Conservation (phyloP, 305 asterid species). For the Fraxinus sp. region DNA sequence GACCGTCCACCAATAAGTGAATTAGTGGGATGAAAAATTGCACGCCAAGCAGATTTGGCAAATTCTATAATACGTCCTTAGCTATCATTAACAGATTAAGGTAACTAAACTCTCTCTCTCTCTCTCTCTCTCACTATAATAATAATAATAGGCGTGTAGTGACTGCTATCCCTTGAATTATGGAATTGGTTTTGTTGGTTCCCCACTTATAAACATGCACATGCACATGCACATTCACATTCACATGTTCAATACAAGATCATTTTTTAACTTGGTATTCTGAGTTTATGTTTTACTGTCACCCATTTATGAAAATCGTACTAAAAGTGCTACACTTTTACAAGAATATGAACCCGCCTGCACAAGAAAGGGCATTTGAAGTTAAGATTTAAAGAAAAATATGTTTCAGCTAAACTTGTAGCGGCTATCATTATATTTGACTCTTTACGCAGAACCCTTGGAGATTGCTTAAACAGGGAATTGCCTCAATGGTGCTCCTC, state of each 20-base stretch:
- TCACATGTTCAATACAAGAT: not conserved
- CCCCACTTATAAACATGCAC: not conserved
- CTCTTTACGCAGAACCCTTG: not conserved
- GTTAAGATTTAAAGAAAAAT: not conserved
- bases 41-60: not conserved
- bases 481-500: not conserved
- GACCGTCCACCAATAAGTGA: conserved; percentile 99
- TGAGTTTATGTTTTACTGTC: not conserved
- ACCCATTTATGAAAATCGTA: not conserved
- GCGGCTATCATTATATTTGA: not conserved
- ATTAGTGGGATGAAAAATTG: conserved; percentile 57
- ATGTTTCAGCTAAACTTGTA: not conserved
- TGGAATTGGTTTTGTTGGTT: not conserved
- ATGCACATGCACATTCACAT: not conserved
- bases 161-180: not conserved
- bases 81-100: not conserved
- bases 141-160: not conserved
- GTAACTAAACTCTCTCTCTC: not conserved
- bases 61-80: not conserved
- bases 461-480: not conserved
- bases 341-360: not conserved
- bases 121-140: not conserved
- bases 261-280: not conserved
- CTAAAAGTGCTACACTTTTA: not conserved
- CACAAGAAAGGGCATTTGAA: not conserved